Base-by-base conservation (phyloP, 306 rosid species). In the Dryas alaskensis region DNA sequence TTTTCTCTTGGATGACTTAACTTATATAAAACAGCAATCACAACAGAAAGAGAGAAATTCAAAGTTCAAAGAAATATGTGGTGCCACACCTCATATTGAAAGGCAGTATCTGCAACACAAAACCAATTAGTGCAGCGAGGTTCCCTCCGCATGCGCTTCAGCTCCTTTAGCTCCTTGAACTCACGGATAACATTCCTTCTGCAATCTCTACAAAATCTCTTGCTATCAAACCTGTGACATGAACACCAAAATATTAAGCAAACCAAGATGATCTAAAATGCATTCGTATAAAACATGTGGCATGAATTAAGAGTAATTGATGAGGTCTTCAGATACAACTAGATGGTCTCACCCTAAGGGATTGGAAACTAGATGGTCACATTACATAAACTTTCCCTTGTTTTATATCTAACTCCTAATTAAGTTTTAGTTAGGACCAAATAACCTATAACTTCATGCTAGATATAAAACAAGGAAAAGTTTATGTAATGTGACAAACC, bases 121-220 rank as follows among this genome's bases (percentile, higher is more conserved):
- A 95, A 95, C 96, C 99, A 95, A 79, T 83, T 90, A 65, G 97
- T 92, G 89, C 99, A 95, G n/a, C 89, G 90, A 71, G 99, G 96
- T 75, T 95, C 93, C 84, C 89, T 88, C 77, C 91, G 85, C 88
- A 90, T 78, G 78, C 99, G 98, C 87, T 90, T 95, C 78, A 90
- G 87, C 77, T 95, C 99, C 82, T 92, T 95, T 42, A 95, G 92
- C 80, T 92, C 99, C 89, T 92, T 95, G 92, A 95, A 95, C 82
- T 95, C 98, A 42, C 99, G 87, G 77, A 95, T 92, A 51, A 95
- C 99, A 84, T 95, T 95, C 81, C 97, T 90, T 85, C 99, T 90
- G 86, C 99, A 95, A 73, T 95, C 98, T 92, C 99, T 81, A 81
- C 99, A 95, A 83, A 95, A 95, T 76, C 99, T 95, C 92, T 95